Evolutionary conservation across 2,329 filamentous ascomycete species (phyloP), one percentile per base, ranked within the genome.

Genomic region (Colletotrichum liaoningense): DNA sequence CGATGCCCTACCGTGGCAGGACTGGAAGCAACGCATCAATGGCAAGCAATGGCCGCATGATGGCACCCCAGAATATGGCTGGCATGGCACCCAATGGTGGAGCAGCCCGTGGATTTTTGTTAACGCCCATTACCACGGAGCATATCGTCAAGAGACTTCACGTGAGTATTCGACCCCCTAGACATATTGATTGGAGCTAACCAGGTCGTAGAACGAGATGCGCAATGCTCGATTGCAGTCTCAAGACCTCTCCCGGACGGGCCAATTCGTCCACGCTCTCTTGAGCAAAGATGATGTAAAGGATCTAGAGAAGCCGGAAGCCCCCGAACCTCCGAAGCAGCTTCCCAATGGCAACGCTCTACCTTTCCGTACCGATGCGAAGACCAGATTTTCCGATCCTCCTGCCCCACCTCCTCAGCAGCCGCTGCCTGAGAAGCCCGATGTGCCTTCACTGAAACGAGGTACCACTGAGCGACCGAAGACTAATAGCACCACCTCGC

Each of bases 351-450:
- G 88, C 28, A 88, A 86, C 74, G 83, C 81, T 28, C 78, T 88
- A 9, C 84, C 88, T 0, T 90, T 90, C 78, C 93, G 94, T 76
- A 84, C 91, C 24, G 95, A 98, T 79, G 86, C 92, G 54, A 96
- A 97, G 78, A 90, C 94, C 5, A 90, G 95, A 65, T 98, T 98
- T 81, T 97, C 94, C 1, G 95, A 98, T 71, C 96, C 96, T 63
- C 96, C 96, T 4, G 96, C 95, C 26, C 96, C 96, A 8, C 96
- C 96, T 30, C 96, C 96, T 33, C 95, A 97, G 77, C 95, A 97
- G 77, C 96, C 96, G 16, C 86, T 98, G 6, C 96, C 96, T 1
- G 95, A 98, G 80, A 98, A 98, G 81, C 96, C 96, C 0, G 95
- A 97, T 82, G 90, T 88, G 0, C 90, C 92, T 0, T 90, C 94